A percentile compares a stretch with the other conserved stretches of the same genome.
phyloP scores from a whole-genome alignment of 164 flowering plant species.

The Protea cynaroides region DNA sequence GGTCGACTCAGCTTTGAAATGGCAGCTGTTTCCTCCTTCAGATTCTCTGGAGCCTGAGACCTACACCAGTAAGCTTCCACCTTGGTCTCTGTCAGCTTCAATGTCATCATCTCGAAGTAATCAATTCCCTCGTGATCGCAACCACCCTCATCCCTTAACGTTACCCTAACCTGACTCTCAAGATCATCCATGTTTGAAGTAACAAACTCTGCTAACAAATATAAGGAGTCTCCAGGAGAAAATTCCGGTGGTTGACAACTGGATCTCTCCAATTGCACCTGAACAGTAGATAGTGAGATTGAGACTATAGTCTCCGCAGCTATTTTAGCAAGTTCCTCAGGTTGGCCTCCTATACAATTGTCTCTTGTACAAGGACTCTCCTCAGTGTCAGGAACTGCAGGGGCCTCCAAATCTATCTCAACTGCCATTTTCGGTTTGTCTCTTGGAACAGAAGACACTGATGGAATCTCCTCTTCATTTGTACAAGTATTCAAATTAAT shows the following conservation, averaged over 20 bases:
- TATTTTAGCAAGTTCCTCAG: constrained; percentile 10
- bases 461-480: constrained; percentile 46
- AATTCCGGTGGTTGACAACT: constrained; percentile 12
- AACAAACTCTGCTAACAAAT: constrained; percentile 58
- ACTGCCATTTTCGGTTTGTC: constrained; percentile 18
- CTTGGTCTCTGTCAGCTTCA: constrained; percentile 51
- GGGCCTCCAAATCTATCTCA: constrained; percentile 69
- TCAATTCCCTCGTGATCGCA: constrained; percentile 30
- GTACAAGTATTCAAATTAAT: constrained; percentile 65
- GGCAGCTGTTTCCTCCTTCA: constrained; percentile 28
- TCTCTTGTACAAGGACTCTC: constrained; percentile 15
- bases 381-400: constrained; percentile 25
- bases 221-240: constrained; percentile 26
- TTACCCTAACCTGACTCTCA: constrained; percentile 4
- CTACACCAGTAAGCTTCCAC: constrained; percentile 59
- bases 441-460: constrained; percentile 21
- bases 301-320: constrained; percentile 58
- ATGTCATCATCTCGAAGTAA: constrained; percentile 77
- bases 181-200: constrained; percentile 21
- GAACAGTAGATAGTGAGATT: constrained; percentile 31
- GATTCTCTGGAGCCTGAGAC: constrained; percentile 39
- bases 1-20: constrained; percentile 25
- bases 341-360: constrained; percentile 12
- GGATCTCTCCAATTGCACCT: constrained; percentile 2
- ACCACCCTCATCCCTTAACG: constrained; percentile 7